Evolutionary conservation across 2,329 filamentous ascomycete species (phyloP).

Genomic region (Xylariaceae sp.): DNA sequence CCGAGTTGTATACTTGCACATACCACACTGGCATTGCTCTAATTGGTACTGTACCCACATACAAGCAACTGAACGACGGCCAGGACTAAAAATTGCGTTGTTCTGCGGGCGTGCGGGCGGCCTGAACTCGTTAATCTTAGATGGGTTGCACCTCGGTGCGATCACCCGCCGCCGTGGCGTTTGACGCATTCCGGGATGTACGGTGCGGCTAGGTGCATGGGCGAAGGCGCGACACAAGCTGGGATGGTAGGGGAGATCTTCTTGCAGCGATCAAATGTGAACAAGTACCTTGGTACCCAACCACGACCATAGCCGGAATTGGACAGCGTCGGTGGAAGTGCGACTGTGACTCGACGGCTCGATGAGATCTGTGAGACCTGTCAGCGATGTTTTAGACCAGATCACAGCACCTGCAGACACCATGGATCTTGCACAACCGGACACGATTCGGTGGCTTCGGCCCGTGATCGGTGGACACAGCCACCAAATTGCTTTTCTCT

Average conservation of each 20-base stretch:
- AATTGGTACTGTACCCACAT: too few relatives aligned
- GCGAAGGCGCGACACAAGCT: neutral
- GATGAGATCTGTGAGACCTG: neutral
- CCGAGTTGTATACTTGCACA: too few relatives aligned
- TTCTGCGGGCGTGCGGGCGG: too few relatives aligned
- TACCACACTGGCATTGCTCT: too few relatives aligned
- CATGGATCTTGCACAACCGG: neutral
- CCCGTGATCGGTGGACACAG: neutral
- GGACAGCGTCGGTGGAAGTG: neutral
- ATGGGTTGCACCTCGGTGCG: slow-evolving; percentile 15
- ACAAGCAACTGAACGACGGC: too few relatives aligned
- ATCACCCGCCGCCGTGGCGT: slow-evolving; percentile 19
- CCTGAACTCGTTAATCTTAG: slow-evolving; percentile 15
- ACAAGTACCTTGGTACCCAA: neutral
- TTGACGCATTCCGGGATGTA: slow-evolving; percentile 19
- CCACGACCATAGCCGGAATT: neutral
- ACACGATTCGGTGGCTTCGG: neutral
- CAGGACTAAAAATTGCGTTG: too few relatives aligned
- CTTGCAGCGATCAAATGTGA: too few relatives aligned
- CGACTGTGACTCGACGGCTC: neutral
- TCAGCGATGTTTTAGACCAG: neutral
- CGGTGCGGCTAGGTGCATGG: slow-evolving; percentile 24
- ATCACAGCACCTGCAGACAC: neutral
- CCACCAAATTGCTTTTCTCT: too few relatives aligned
- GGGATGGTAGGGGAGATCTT: neutral